Base-by-base conservation (phyloP, 371 early-diverging fungal species). In the Coemansia linderi region DNA sequence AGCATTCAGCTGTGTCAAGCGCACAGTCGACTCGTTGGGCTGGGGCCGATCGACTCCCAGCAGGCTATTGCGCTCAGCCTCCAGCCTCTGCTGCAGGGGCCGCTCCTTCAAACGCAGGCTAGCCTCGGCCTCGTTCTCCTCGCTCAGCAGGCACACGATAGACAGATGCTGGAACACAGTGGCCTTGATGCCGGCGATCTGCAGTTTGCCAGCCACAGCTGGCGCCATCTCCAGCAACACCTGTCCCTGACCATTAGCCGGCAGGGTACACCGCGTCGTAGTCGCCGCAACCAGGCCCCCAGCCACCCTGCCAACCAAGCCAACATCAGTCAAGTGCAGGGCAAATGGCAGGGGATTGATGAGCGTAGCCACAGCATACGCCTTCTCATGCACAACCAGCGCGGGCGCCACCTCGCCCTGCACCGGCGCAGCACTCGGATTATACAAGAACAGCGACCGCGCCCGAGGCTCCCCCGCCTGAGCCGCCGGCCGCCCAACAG, bases 301-400 rank as follows among this genome's bases (percentile, higher is more conserved):
- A 17, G 31, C 31, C 3, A 54, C 54, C 54, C 29, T 54, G 31
- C 54, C 15, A 7, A 80, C 19, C 4, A 81, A 50, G 19, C n/a
- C 36, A 15, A 81, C 31, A 19, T 68, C 72, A 0, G 64, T 68
- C n/a, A 81, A 68, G 29, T 41, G 64, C 56, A 81, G 68, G 33
- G 70, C 62, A 44, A 80, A 71, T 17, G 75, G 70, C 58, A 81
- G 71, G 17, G 81, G 81, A 56, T 81, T 81, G 29, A 17, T 41
- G 36, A 81, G 69, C 4, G 81, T 75, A 6, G 65, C 81, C 2
- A 73, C 65, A 65, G 75, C 71, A 41, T 75, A 54, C 1, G 71
- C 39, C 12, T 61, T 41, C 60, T 81, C 80, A 27, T 62, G 61
- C 13, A 68, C 69, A n/a, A 75, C 75, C 13, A 70, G 36, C 8